phyloP scores from a whole-genome alignment of 805 yeast genomes.

The Saturnispora saitoi region DNA sequence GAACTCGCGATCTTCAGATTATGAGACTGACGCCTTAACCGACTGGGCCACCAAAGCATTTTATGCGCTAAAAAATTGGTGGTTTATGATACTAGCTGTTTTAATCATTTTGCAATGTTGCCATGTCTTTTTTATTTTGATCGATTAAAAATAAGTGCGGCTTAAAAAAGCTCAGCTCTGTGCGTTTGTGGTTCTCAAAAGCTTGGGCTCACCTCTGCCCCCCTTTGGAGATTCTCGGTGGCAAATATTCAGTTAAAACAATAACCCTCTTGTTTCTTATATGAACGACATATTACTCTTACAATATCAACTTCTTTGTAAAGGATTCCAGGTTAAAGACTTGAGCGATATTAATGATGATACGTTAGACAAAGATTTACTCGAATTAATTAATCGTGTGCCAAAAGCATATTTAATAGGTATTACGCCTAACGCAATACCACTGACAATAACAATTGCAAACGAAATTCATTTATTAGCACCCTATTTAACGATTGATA shows the following conservation, averaged over 20 bases:
- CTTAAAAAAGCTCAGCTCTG: too few relatives aligned
- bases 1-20: conserved; percentile 32
- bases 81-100: too few relatives aligned
- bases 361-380: not conserved
- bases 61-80: not conserved
- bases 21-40: conserved; percentile 32
- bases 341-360: not conserved
- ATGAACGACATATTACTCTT: not conserved
- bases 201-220: too few relatives aligned
- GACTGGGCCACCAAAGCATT: conserved; percentile 29
- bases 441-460: not conserved
- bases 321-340: not conserved
- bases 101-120: not conserved
- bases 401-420: conserved; percentile 10
- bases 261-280: not conserved
- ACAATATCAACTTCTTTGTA: not conserved
- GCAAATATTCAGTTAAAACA: not conserved
- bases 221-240: not conserved
- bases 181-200: too few relatives aligned
- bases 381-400: not conserved
- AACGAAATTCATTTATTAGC: not conserved
- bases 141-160: too few relatives aligned
- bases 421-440: not conserved
- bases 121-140: not conserved
- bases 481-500: conserved; percentile 15